These are phyloP conservation scores for Oryza coarctata DNA, from an alignment of 176 grass and related monocot genomes.

Conservation along the genomic window DNA sequence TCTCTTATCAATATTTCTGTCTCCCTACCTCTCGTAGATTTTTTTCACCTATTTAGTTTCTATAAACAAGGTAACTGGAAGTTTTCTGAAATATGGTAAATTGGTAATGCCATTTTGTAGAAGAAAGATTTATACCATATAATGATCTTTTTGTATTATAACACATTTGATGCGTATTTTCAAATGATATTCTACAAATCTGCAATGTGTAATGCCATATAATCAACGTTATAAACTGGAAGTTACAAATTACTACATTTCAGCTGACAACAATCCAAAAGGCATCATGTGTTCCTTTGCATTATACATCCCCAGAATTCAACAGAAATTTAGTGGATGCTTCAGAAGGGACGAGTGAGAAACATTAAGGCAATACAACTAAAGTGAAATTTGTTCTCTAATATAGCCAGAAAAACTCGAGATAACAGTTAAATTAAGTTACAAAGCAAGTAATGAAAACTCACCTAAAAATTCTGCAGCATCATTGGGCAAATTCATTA, in stretches of 20 bases:
- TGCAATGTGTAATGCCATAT: neutral
- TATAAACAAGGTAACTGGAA: neutral
- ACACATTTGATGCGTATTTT: neutral
- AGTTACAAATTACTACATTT: neutral
- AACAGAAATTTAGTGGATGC: neutral
- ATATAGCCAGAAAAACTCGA: neutral
- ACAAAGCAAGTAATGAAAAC: constrained; percentile 1
- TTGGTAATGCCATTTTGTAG: neutral
- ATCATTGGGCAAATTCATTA: constrained; percentile 97
- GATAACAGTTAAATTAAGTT: neutral
- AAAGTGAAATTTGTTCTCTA: neutral
- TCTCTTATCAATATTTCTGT: too few species aligned
- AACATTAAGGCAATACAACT: neutral
- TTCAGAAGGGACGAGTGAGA: neutral
- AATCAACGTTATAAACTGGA: neutral
- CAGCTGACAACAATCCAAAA: neutral
- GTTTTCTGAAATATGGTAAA: too few species aligned
- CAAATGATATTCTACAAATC: neutral
- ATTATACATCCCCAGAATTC: neutral
- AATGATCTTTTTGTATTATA: too few species aligned
- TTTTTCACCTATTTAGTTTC: neutral
- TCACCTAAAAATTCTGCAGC: constrained; percentile 83
- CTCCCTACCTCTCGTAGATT: too few species aligned
- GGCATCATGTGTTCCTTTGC: neutral
- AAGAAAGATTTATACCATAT: neutral